Evolutionary conservation across 208 protist genomes (phyloP).

Genomic region (Trichomonas vaginalis): DNA sequence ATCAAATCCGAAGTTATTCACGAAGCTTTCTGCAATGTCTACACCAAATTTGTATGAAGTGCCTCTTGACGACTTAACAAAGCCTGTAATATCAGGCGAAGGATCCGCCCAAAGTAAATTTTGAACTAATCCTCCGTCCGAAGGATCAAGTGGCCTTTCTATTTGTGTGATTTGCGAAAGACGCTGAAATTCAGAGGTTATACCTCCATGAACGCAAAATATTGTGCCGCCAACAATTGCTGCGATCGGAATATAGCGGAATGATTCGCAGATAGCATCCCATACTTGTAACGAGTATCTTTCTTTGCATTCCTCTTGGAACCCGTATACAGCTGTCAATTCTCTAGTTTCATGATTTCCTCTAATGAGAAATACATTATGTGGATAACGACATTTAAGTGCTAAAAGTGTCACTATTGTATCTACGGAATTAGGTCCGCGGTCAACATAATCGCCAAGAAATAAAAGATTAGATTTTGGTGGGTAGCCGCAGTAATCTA

Average conservation of each 20-base stretch:
- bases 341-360: neutral
- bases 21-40: constrained; percentile 86
- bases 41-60: constrained; percentile 92
- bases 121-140: constrained; percentile 68
- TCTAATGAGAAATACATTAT: neutral
- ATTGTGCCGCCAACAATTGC: neutral
- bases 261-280: neutral
- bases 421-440: neutral
- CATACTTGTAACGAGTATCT: neutral
- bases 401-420: neutral
- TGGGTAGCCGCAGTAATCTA: neutral
- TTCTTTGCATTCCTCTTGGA: neutral
- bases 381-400: neutral
- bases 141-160: neutral
- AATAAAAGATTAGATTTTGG: neutral
- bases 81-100: constrained; percentile 47
- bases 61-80: constrained; percentile 87
- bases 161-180: neutral
- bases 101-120: constrained; percentile 98
- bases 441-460: neutral
- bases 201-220: neutral
- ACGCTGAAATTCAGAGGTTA: neutral
- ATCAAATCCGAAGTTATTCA: constrained; percentile 93
- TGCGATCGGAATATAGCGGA: neutral
- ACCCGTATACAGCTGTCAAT: neutral